Conservation (phyloP, 352 stramenopile species). For the Globisporangium perplexum region DNA sequence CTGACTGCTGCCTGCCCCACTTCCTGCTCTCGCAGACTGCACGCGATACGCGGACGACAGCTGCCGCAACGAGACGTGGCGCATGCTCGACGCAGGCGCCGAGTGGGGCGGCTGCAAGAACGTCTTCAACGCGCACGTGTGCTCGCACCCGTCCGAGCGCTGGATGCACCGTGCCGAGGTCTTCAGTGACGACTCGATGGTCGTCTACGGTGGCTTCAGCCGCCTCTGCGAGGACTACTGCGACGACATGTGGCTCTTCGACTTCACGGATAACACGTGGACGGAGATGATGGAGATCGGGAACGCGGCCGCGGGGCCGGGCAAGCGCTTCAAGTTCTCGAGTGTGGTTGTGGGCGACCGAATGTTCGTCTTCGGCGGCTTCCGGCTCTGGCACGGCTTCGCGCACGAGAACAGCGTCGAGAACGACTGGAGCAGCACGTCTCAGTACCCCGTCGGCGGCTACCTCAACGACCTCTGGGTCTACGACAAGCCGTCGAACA, state of each 20-base stretch:
- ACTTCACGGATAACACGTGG: conserved; percentile 89
- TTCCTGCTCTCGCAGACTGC: conserved; percentile 36
- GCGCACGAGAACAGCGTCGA: conserved; percentile 83
- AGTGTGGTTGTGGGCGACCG: conserved; percentile 57
- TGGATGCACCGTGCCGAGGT: conserved; percentile 88
- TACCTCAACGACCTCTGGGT: conserved; percentile 95
- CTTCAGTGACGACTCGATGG: conserved; percentile 88
- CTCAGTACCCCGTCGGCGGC: conserved; percentile 83
- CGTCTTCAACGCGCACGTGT: conserved; percentile 80
- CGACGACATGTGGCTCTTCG: conserved; percentile 94
- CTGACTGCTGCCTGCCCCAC: neutral
- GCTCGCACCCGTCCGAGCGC: conserved; percentile 83
- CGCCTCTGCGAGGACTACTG: conserved; percentile 94
- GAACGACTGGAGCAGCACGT: conserved; percentile 78
- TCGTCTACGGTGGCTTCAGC: conserved; percentile 92
- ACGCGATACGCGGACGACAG: conserved; percentile 82
- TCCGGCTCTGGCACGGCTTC: conserved; percentile 95
- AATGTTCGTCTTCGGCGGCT: conserved; percentile 89
- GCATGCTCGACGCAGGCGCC: conserved; percentile 74
- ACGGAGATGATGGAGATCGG: conserved; percentile 79
- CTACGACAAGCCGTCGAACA: conserved; percentile 54
- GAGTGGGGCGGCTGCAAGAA: conserved; percentile 91
- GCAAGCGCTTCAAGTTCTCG: conserved; percentile 92
- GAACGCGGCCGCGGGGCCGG: conserved; percentile 49
- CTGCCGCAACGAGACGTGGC: conserved; percentile 83